Evolutionary conservation across 1,284 basidiomycete genomes (phyloP).

Genomic region (Rhodotorula glutinis): DNA sequence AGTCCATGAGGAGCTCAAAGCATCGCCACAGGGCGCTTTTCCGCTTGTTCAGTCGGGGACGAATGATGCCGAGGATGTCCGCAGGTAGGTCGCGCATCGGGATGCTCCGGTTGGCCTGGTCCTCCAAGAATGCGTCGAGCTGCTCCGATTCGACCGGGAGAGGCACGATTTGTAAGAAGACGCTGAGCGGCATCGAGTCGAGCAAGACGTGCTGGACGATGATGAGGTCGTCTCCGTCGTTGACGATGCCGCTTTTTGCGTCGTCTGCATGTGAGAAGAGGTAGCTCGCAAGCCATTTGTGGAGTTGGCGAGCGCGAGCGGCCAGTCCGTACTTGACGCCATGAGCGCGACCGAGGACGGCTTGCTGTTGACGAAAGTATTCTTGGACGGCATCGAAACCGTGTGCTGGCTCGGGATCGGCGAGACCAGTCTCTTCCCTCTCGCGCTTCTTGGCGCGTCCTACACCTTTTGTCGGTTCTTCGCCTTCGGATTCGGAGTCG

Average conservation of each 20-base stretch:
- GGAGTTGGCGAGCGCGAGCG: conserved; percentile 61
- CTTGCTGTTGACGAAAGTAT: conserved; percentile 61
- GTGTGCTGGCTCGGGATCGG: conserved; percentile 42
- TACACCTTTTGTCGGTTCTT: not conserved
- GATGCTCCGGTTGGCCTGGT: conserved; percentile 54
- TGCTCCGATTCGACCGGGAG: conserved; percentile 57
- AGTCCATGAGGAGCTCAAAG: conserved; percentile 57
- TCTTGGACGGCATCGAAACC: conserved; percentile 59
- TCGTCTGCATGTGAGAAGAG: conserved; percentile 50
- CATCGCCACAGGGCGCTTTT: conserved; percentile 61
- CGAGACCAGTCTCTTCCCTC: not conserved
- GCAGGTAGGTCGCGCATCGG: conserved; percentile 57
- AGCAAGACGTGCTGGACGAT: conserved; percentile 59
- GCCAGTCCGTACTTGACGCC: conserved; percentile 65
- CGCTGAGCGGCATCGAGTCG: conserved; percentile 59
- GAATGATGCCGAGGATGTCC: conserved; percentile 55
- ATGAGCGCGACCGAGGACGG: conserved; percentile 63
- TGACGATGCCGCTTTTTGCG: conserved; percentile 54
- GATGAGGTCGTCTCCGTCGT: conserved; percentile 53
- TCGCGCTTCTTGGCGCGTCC: not conserved
- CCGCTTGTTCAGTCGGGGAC: conserved; percentile 59
- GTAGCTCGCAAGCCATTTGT: conserved; percentile 53
- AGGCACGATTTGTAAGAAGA: conserved; percentile 63
- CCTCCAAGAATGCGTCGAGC: conserved; percentile 54
- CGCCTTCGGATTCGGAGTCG: not conserved